Base-by-base conservation (phyloP, 1,139 yeast species). In the Chernovozyma aurita region DNA sequence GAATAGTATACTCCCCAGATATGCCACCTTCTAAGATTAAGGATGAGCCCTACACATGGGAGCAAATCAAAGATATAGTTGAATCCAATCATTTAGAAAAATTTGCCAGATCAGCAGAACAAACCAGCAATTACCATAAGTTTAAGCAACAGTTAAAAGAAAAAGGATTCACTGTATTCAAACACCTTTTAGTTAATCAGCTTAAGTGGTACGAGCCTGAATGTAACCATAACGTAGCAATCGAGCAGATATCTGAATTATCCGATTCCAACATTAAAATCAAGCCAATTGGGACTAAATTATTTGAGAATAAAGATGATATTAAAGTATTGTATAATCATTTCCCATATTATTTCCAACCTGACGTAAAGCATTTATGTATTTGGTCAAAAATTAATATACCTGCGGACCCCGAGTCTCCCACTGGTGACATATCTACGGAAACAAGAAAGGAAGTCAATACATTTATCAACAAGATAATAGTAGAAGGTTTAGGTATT, bases 11-110 rank as follows among this genome's bases (percentile, higher is more conserved):
- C 28, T 53, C 61, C 28, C 60, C 64, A 16, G 53, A 57, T 37
- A 68, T 68, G 73, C 73, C 73, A 17, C 59, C 70, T 2, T 61
- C 67, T 37, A 68, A 69, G 44, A 53, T 65, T 18, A 59, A 59
- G 39, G 52, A 52, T 26, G 44, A 42, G 16, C 62, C 63, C 22
- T 64, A 49, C 41, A 42, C 57, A 3, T 70, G 76, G 76, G 45
- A 45, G 13, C 69, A 67, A 35, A 54, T 62, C 14, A 47, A 47
- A 30, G 50, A 55, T 18, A 65, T 70, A 27, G 50, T 64, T 4
- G 34, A 39, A 8, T 42, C 51, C 34, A 70, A 70, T 45, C 52
- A 57, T 32, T 52, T 70, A 32, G 71, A 67, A 38, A 46, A 53
- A 30, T 65, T 69, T 48, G 74, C 74, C 17, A 52, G 76, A 42